A percentile compares a stretch with the other conserved stretches of the same genome.
Evolutionary conservation across 2,329 filamentous ascomycete genomes (phyloP).

Genomic region (Trichophyton mentagrophytes): DNA sequence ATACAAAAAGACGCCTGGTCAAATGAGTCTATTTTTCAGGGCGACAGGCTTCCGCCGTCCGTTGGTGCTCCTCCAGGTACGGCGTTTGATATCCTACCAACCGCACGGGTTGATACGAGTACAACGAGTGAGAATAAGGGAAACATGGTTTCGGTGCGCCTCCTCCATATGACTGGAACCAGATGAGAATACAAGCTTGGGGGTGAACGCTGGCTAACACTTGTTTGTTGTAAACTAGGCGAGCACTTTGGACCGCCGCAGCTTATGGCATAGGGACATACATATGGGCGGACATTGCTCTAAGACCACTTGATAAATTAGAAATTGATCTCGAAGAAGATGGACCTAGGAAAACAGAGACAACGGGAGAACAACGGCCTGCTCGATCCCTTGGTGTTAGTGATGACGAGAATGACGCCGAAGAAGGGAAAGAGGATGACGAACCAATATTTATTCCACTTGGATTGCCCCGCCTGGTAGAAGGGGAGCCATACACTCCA

Average conservation of each 20-base stretch:
- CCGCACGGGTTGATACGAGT: not conserved
- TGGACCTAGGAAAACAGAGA: not conserved
- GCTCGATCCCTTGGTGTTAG: not conserved
- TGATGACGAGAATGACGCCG: not conserved
- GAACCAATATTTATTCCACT: constrained; percentile 12
- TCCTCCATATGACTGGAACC: not conserved
- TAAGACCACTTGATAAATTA: constrained; percentile 3
- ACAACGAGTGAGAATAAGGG: constrained; percentile 2
- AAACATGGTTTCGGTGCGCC: not conserved
- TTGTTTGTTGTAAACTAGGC: not conserved
- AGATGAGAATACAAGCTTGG: not conserved
- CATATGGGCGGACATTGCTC: constrained; percentile 2
- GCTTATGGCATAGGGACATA: not conserved
- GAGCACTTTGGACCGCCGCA: not conserved
- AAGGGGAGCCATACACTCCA: constrained; percentile 4
- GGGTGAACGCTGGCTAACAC: not conserved
- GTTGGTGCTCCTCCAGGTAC: not conserved
- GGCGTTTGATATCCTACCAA: not conserved
- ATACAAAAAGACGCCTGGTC: not conserved
- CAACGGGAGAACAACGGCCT: not conserved
- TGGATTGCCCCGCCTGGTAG: constrained; percentile 6
- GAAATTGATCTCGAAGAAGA: not conserved
- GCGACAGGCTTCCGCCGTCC: not conserved
- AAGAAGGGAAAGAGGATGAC: not conserved
- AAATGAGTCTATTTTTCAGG: not conserved